Base-by-base conservation (phyloP, 495 filamentous ascomycete genomes). In the Trichocladium uniseriatum region DNA sequence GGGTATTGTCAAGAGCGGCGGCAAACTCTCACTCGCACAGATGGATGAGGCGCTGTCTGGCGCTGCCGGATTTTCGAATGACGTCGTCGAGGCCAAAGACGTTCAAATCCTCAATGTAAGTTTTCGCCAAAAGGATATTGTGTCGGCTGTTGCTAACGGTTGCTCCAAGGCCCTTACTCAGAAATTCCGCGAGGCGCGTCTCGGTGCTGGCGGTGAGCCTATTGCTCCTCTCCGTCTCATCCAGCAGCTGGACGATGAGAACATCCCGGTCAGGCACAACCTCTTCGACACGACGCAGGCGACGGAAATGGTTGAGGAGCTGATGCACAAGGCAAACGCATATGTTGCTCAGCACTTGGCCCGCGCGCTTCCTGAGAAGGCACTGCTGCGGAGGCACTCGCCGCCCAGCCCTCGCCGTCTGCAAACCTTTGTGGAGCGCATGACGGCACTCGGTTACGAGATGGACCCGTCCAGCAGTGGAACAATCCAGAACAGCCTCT, bases 231-330 rank as follows among this genome's bases (percentile, higher is more conserved):
- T 97, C 42, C 85, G 92, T 37, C 78, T 98, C 29, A 70, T 97
- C 34, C 85, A 95, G 62, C 86, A 92, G 64, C 79, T 96, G n/a
- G 94, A 98, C 58, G 92, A 98, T 55, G 92, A 98, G 73, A 96
- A 96, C 63, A 87, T 96, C 31, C 92, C 91, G 0, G 87, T 96
- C 20, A 89, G 92, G 69, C 79, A 87, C 59, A 98, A 97, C 70
- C 87, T 98, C 47, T 97, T 97, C 61, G 84, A 95, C 62, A 88
- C 86, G 18, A 87, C 86, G 19, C 77, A 82, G 13, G 86, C 91
- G 13, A 91, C 89, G 50, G 94, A 97, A 67, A 76, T 97, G 35
- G 87, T 96, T 35, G 94, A 98, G 66, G 92, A 98, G 70, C 71
- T 98, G 14, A 81, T 85, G 62, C 83, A 94, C 75, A 94, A 89